Evolutionary conservation across 345 rosid genomes (phyloP), one percentile per base, ranked within the genome.

Genomic region (Eucalyptus marginata): DNA sequence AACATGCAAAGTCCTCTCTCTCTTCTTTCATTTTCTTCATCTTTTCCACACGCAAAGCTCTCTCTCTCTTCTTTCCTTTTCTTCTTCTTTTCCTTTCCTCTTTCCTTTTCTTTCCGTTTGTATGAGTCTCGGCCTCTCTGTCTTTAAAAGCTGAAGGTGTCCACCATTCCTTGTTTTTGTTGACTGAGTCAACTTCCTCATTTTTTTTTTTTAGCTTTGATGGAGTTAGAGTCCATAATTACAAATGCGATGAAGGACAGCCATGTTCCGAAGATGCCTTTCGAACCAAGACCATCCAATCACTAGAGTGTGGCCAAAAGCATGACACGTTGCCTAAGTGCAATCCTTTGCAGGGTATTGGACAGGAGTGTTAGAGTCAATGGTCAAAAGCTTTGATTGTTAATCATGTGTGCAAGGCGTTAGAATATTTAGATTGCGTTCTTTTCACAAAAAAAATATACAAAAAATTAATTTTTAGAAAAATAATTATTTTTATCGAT

Each of bases 361-460:
- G 76, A 31, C 18, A n/a, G 40, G 76, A 7, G 40, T 66, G 0
- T 16, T 14, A 66, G 76, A 66, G 16, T 66, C 11, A n/a, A 14
- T 66, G 76, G 76, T n/a, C 31, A 66, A 66, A 66, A 66, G 6
- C 20, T 31, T 66, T 31, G 76, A 8, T 33, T n/a, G 40, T 27
- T 59, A 29, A 27, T 59, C 31, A 27, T 12, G 40, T n/a, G 71
- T 29, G 71, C 9, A 62, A 8, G 4, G 4, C 2, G 12, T 54
- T 54, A 20, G 25, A 20, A 54, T 54, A 54, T 54, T 54, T 20
- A 56, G 5, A 2, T 52, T 18, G 2, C 56, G 0, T 52, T 52
- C 8, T 0, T 52, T 52, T 18, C 2, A 0, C 18, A 9, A 52
- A 52, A 18, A 18, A 52, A 18, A 52, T 0, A 52, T 0, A 36